Base-by-base conservation (phyloP, 2,329 filamentous ascomycete genomes). In the Pseudogymnoascus sp. region DNA sequence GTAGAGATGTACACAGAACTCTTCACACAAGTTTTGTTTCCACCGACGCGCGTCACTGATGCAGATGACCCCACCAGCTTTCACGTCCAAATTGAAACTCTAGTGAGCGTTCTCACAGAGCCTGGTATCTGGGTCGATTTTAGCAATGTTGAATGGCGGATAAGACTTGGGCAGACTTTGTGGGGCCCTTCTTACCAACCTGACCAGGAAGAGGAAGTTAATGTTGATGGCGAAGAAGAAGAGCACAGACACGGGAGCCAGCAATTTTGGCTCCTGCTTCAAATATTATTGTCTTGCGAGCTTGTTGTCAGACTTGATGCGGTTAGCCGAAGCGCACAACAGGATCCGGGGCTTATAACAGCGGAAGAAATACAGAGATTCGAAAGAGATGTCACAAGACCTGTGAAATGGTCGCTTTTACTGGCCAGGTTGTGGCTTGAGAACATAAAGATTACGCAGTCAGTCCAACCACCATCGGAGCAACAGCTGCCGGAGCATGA, bases 91-190 rank as follows among this genome's bases (percentile, higher is more conserved):
- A 90, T 91, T 64, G 80, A 87, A 68, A 83, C 85, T 3, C 76
- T 92, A 16, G 80, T 91, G 54, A 85, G 85, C 71, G 83, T 88
- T 8, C 79, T 92, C 51, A 83, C 82, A 0, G 77, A 84, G 6
- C 81, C 85, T 63, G 87, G 88, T 64, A 83, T 90, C 54, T 92
- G 89, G 89, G 82, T 89, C 62, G 88, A 92, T 74, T 89, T 92
- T 68, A 88, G 87, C 19, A 81, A 86, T 34, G 85, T 91, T 6
- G 88, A 91, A 72, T 91, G 88, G 88, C 82, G 89, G 39, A 88
- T 92, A 65, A 81, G 87, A 11, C 78, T 92, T 1, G 89, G 89
- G 6, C 88, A 90, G 74, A 80, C 91, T 45, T 75, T 92, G 1
- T 92, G 88, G 88, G 86, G 82, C 14, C 76, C 79, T 14, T 75